phyloP scores from a whole-genome alignment of 106 monocot genomes.

The Acorus gramineus region DNA sequence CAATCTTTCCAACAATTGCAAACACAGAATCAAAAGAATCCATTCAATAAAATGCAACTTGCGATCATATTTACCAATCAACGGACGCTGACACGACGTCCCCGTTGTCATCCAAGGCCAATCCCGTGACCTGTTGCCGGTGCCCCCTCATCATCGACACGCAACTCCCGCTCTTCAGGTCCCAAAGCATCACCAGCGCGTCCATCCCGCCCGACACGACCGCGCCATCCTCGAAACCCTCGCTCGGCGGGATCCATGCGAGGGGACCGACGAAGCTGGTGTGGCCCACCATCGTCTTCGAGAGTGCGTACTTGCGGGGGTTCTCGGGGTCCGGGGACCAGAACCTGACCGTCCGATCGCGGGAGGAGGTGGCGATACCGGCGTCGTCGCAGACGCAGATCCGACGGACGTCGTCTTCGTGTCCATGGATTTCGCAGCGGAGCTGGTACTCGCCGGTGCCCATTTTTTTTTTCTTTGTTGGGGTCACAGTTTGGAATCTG shows the following conservation, averaged over 20 bases:
- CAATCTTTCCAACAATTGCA: no score
- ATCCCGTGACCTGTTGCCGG: conserved; percentile 60
- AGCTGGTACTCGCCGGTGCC: conserved; percentile 41
- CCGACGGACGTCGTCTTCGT: conserved; percentile 89
- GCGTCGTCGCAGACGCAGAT: conserved; percentile 64
- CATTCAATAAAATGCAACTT: neutral
- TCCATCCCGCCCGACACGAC: conserved; percentile 94
- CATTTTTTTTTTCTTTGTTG: no score
- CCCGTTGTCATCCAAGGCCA: conserved; percentile 56
- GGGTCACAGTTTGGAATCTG: no score
- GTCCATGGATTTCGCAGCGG: conserved; percentile 58
- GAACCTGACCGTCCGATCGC: conserved; percentile 70
- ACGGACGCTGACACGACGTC: conserved; percentile 80
- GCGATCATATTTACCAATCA: conserved; percentile 47
- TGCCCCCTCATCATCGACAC: conserved; percentile 79
- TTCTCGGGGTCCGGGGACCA: conserved; percentile 56
- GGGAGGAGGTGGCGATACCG: conserved; percentile 77
- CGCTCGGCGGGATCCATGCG: conserved; percentile 68
- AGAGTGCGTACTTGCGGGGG: conserved; percentile 30
- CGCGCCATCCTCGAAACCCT: conserved; percentile 56
- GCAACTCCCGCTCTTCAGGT: conserved; percentile 43
- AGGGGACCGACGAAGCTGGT: conserved; percentile 90
- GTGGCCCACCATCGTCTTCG: conserved; percentile 64
- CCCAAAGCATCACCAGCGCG: conserved; percentile 68
- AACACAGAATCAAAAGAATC: neutral